These are phyloP conservation scores for Aspergillus bertholletiae DNA, from an alignment of 495 filamentous ascomycete species.

Conservation along the genomic window DNA sequence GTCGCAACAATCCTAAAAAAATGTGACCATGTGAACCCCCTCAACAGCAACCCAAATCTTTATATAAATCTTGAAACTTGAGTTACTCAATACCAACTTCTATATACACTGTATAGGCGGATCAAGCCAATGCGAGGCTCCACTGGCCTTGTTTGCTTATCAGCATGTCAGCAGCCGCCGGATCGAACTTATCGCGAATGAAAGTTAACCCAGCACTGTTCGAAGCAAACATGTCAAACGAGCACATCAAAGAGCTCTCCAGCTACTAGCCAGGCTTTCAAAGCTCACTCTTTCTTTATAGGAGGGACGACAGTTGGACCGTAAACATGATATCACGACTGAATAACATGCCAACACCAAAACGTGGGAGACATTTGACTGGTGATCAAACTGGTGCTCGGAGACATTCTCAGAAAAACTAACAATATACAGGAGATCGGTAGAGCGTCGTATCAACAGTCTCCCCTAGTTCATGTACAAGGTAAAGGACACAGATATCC, in stretches of 20 bases:
- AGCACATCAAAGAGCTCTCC: slow-evolving; percentile 48
- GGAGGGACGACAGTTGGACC: slow-evolving; percentile 44
- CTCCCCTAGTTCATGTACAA: slow-evolving; percentile 58
- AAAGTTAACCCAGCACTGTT: slow-evolving; percentile 31
- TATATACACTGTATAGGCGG: no score
- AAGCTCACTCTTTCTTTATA: slow-evolving; percentile 49
- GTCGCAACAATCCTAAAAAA: no score
- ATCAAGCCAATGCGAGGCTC: background rate
- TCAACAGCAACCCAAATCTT: no score
- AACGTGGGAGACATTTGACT: slow-evolving; percentile 48
- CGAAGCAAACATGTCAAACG: slow-evolving; percentile 39
- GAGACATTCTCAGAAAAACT: background rate
- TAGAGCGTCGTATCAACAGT: slow-evolving; percentile 55
- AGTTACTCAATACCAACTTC: no score
- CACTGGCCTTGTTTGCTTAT: background rate
- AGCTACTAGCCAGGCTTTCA: slow-evolving; percentile 47
- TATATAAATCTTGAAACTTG: no score
- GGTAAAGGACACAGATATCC: slow-evolving; percentile 50
- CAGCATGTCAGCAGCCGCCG: background rate
- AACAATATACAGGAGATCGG: slow-evolving; percentile 35
- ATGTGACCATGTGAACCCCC: no score
- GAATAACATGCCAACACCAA: slow-evolving; percentile 54
- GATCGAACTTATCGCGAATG: slow-evolving; percentile 24
- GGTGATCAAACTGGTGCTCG: slow-evolving; percentile 22
- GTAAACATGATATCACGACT: slow-evolving; percentile 50